Base-by-base conservation (phyloP, 257 asterid genomes). In the Striga asiatica region DNA sequence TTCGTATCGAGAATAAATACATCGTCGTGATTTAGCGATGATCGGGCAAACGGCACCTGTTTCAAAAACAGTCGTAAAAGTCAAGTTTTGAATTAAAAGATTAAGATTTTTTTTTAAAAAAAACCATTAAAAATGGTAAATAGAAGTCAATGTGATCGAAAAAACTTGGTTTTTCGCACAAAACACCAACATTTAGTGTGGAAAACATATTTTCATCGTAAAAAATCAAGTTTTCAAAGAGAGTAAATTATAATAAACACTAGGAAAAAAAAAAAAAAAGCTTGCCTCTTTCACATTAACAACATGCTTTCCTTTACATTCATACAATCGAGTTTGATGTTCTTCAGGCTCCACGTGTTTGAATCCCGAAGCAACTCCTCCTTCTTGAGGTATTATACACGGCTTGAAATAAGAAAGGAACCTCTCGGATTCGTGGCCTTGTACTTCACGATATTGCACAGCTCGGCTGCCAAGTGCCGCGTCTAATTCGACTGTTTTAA, bases 321-420 rank as follows among this genome's bases (percentile, higher is more conserved):
- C 72, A 54, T 81, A 82, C 79, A 88, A 74, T 48, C 84, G 85
- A 48, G 65, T 71, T 49, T 63, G 75, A 74, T 76, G 74, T 58
- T 59, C 75, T 67, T 72, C 85, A 1, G 55, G 78, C 78, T 71
- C 76, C 49, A 56, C 86, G 45, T 71, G 74, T 69, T 75, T 74
- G 71, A 79, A 79, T 32, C 85, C 86, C 2, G 89, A 72, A 57
- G 88, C 77, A 73, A 78, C 66, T 37, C 79, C 75, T 29, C 96
- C 94, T 65, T 81, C 67, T 63, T 74, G 69, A 23, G 96, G 96
- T 73, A 88, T 81, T 71, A 88, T 84, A 57, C 96, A 88, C 50
- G 96, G 96, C 70, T 82, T 81, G 71, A 88, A 88, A 67, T 81
- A 84, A 58, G 96, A 88, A 62, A 88, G 88, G 66, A 88, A 88